A percentile compares a stretch with the other conserved stretches of the same genome.
phyloP scores from a whole-genome alignment of 805 yeast species.

The Cyberlindnera maritima region DNA sequence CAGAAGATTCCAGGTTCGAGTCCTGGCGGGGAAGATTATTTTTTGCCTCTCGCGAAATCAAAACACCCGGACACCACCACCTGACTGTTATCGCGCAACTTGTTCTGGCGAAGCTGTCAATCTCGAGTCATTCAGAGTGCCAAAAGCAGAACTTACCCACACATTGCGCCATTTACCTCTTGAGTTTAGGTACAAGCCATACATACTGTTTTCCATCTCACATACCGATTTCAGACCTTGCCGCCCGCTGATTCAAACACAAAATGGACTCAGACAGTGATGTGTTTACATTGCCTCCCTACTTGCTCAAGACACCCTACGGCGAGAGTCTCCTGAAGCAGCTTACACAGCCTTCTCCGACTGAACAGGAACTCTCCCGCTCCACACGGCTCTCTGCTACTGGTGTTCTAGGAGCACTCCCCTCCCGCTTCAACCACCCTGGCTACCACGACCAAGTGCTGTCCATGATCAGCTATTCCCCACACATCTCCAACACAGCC shows the following conservation, averaged over 20 bases:
- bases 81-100: background rate
- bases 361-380: slow-evolving; percentile 6
- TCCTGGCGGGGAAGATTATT: slow-evolving; percentile 35
- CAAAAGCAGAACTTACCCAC: no score
- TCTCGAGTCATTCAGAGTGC: background rate
- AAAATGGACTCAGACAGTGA: slow-evolving; percentile 1
- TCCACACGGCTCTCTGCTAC: slow-evolving; percentile 11
- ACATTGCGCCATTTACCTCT: no score
- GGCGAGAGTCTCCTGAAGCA: slow-evolving; percentile 18
- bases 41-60: slow-evolving; percentile 1
- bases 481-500: slow-evolving; percentile 2
- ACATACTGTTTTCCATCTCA: background rate
- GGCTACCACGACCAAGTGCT: slow-evolving; percentile 15
- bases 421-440: slow-evolving; percentile 12
- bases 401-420: slow-evolving; percentile 23
- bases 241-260: background rate
- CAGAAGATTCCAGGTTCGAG: slow-evolving; percentile 36
- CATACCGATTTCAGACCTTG: background rate
- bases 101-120: background rate
- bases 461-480: slow-evolving; percentile 6
- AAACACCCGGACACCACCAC: slow-evolving; percentile 4
- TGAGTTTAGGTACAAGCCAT: no score
- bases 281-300: slow-evolving; percentile 15
- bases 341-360: slow-evolving; percentile 2
- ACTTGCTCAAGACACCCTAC: slow-evolving; percentile 20